Conservation (phyloP, 2,329 filamentous ascomycete species). For the Kalmusia sp. region DNA sequence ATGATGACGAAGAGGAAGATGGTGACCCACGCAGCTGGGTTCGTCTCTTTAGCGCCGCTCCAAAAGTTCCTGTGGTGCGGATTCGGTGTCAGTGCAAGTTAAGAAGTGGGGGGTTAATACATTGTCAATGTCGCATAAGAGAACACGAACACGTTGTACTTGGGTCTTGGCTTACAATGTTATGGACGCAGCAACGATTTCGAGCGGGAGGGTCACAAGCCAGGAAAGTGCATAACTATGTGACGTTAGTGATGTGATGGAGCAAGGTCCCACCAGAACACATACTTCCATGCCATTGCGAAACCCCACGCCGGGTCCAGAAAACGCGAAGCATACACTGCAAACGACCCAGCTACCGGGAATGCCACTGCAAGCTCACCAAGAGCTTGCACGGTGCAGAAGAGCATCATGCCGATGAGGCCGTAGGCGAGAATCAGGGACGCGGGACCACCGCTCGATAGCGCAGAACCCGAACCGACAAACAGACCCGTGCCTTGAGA, state of each 20-base stretch:
- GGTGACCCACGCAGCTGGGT: slow-evolving; percentile 70
- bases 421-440: slow-evolving; percentile 44
- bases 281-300: slow-evolving; percentile 17
- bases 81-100: no score
- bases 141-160: no score
- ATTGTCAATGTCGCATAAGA: no score
- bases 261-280: neutral
- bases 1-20: slow-evolving; percentile 76
- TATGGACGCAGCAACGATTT: slow-evolving; percentile 84
- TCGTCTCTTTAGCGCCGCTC: slow-evolving; percentile 60
- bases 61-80: no score
- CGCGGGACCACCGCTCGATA: slow-evolving; percentile 38
- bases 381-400: slow-evolving; percentile 84
- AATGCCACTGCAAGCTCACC: slow-evolving; percentile 87
- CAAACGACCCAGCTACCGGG: slow-evolving; percentile 87
- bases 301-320: slow-evolving; percentile 79
- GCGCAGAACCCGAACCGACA: slow-evolving; percentile 44
- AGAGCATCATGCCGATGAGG: slow-evolving; percentile 74
- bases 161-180: no score
- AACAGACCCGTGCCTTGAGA: slow-evolving; percentile 46
- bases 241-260: slow-evolving; percentile 12
- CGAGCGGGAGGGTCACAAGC: slow-evolving; percentile 79
- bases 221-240: slow-evolving; percentile 82
- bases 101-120: no score
- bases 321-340: slow-evolving; percentile 85